Evolutionary conservation across 1,139 yeast species (phyloP).

Genomic region (Geotrichum carabidarum): DNA sequence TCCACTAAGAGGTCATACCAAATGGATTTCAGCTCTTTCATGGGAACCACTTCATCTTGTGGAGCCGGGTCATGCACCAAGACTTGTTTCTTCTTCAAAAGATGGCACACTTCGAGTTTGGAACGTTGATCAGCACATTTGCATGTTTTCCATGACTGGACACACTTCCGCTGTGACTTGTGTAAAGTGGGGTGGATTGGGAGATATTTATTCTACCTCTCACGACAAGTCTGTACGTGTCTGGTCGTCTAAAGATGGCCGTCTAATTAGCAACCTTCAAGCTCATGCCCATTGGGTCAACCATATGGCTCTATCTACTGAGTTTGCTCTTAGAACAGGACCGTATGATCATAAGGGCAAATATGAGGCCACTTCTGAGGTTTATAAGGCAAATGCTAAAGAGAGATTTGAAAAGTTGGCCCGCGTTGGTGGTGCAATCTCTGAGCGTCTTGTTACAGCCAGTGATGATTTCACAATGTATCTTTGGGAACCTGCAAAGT

Average conservation of each 20-base stretch:
- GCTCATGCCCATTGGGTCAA: slow-evolving; percentile 98
- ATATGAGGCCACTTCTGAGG: slow-evolving; percentile 41
- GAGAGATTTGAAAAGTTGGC: slow-evolving; percentile 75
- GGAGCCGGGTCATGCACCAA: slow-evolving; percentile 57
- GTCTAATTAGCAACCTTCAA: slow-evolving; percentile 69
- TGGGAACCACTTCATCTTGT: slow-evolving; percentile 95
- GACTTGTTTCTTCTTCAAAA: slow-evolving; percentile 83
- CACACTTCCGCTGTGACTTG: slow-evolving; percentile 88
- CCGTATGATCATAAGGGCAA: slow-evolving; percentile 63
- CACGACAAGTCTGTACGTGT: slow-evolving; percentile 92
- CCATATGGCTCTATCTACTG: slow-evolving; percentile 87
- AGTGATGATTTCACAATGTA: slow-evolving; percentile 98
- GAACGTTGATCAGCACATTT: slow-evolving; percentile 73
- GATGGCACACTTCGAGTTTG: slow-evolving; percentile 88
- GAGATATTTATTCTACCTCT: slow-evolving; percentile 80
- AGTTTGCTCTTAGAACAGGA: slow-evolving; percentile 78
- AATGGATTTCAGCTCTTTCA: slow-evolving; percentile 82
- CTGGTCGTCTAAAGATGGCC: slow-evolving; percentile 83
- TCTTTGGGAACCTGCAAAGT: slow-evolving; percentile 85
- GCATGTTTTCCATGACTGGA: slow-evolving; percentile 73
- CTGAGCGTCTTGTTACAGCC: slow-evolving; percentile 88
- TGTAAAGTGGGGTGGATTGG: slow-evolving; percentile 93
- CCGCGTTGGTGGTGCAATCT: slow-evolving; percentile 57
- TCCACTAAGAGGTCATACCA: slow-evolving; percentile 72
- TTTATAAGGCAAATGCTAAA: slow-evolving; percentile 55